Base-by-base conservation (phyloP, 768 basidiomycete species). In the Candolleomyces aberdarensis region DNA sequence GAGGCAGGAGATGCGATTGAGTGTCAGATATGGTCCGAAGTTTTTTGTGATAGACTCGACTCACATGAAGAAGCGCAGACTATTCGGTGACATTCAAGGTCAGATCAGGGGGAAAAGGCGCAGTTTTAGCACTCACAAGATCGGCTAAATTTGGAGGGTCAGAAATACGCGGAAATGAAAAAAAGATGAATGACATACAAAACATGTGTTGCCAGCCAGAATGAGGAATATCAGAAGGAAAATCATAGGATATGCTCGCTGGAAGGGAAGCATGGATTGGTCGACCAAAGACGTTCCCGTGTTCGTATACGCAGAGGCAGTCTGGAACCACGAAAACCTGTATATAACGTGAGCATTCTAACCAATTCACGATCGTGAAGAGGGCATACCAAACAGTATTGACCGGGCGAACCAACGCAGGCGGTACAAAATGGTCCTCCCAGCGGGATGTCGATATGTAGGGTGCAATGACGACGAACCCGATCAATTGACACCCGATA, bases 151-250 rank as follows among this genome's bases (percentile, higher is more conserved):
- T 19, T 26, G 3, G 17, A 63, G 15, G 48, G 31, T 59, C 14
- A 60, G 52, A 19, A 20, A 29, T 51, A 22, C 14, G 43, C 41
- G 22, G 17, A 19, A 13, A 49, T 31, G 49, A n/a, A 17, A 10
- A 5, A n/a, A 48, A 53, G 46, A 47, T 40, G 50, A 50, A 32
- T 51, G 43, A 88, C 94, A 81, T 67, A 96, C 95, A 68, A 93
- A 96, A 22, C 85, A 89, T 48, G 95, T 97, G 70, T 98, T 98
- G 10, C 96, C 96, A 53, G 93, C 94, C 51, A 98, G 72, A 63
- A 98, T 89, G 26, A 92, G 75, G 50, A 94, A 74, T 0, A 85
- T 78, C 80, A 94, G 76, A 56, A 85, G 70, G 31, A 92, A 52
- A 59, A 94, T 85, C 88, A 94, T 87, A 2, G 86, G 83, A 68